These are phyloP conservation scores for Ceratocystis variospora DNA, from an alignment of 2,329 filamentous ascomycete species.

Conservation along the genomic window DNA sequence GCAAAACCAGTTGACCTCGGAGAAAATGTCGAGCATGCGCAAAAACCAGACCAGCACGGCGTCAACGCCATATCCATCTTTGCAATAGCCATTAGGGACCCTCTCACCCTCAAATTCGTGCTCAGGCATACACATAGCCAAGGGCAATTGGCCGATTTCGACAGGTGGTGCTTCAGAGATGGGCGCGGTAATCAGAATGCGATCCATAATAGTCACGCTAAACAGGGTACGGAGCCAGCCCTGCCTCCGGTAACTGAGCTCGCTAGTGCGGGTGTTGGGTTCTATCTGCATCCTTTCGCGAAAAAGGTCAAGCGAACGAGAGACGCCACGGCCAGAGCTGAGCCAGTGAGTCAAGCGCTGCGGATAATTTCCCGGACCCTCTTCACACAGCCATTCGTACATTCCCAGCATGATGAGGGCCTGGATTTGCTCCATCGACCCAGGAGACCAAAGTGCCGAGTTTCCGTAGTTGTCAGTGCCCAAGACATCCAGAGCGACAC, in stretches of 20 bases:
- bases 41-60: background rate
- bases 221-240: background rate
- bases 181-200: background rate
- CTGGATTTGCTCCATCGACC: background rate
- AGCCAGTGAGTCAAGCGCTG: conserved; percentile 1
- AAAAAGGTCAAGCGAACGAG: background rate
- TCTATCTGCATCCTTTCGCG: background rate
- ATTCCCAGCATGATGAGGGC: conserved; percentile 13
- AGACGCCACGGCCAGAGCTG: background rate
- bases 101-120: background rate
- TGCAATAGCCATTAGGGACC: background rate
- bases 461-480: background rate
- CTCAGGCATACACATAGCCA: background rate
- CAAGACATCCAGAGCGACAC: background rate
- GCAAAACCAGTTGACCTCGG: conserved; percentile 14
- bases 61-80: background rate
- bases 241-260: background rate
- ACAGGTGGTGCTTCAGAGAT: background rate
- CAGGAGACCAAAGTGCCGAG: background rate
- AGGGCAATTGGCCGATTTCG: background rate
- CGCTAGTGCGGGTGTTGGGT: background rate
- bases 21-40: conserved; percentile 9
- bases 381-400: conserved; percentile 8
- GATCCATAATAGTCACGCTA: conserved; percentile 6
- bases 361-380: background rate